Base-by-base conservation (phyloP, 2,329 filamentous ascomycete species). In the Trichoderma koningii region DNA sequence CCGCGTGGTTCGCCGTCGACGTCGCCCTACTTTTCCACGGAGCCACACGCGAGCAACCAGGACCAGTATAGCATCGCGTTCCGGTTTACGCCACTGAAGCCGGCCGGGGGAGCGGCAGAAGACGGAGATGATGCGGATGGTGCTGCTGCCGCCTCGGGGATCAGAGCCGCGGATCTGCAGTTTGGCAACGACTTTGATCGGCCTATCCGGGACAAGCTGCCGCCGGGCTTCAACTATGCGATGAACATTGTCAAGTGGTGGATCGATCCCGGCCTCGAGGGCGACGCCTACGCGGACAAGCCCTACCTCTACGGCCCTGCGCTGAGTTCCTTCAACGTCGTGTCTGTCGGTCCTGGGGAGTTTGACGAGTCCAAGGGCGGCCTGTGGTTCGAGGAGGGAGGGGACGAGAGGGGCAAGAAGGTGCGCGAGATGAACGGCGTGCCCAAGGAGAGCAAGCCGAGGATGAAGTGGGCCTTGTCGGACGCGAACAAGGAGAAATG, bases 111-210 rank as follows among this genome's bases (percentile, higher is more conserved):
- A 30, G 6, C 30, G 9, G 41, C 44, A 19, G 19, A 67, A 38
- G 21, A 15, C 12, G 41, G 26, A 1, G 53, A 30, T 3, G 67
- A 66, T 1, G 67, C 69, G 3, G 66, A 68, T 5, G 50, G 47
- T 2, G 48, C 12, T 19, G 48, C 17, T 19, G 34, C 10, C 10
- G 59, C 23, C n/a, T 66, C 77, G 77, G 83, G 83, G 42, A 87
- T 96, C 64, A 81, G 82, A 3, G 92, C 87, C 51, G 77, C 85
- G 28, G 88, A 96, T 68, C 82, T 99, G 3, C 87, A 97, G 62
- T 97, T 97, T 71, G 95, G 94, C 48, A 98, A 98, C 76, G 93
- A 97, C 80, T 97, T 98, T 74, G 93, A 97, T 73, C 86, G 90
- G 57, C 92, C 95, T 0, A 95, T 99, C 70, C 86, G 92, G 34